Evolutionary conservation across 2,329 filamentous ascomycete species (phyloP).

Genomic region (Pezicula rhizophila): DNA sequence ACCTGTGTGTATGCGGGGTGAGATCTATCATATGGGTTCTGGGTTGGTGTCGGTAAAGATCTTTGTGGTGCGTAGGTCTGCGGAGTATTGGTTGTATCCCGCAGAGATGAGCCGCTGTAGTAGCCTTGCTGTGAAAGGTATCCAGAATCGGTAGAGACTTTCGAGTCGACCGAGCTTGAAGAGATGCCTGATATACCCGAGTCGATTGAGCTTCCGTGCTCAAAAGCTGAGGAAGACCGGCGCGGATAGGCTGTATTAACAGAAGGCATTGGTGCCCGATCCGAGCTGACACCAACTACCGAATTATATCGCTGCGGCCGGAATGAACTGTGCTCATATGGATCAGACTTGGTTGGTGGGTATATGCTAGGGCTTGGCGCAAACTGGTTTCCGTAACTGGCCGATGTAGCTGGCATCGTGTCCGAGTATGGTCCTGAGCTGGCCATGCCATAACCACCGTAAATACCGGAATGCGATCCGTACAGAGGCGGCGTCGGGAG

Average conservation of each 20-base stretch:
- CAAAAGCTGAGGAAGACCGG: constrained; percentile 16
- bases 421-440: constrained; percentile 15
- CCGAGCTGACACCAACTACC: constrained; percentile 16
- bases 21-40: constrained; percentile 15
- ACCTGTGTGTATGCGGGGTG: constrained; percentile 8
- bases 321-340: constrained; percentile 16
- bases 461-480: constrained; percentile 9
- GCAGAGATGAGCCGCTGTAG: constrained; percentile 1
- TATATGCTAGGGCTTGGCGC: constrained; percentile 17
- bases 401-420: constrained; percentile 10
- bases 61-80: constrained; percentile 17
- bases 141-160: constrained; percentile 21
- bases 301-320: constrained; percentile 20
- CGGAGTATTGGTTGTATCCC: constrained; percentile 13
- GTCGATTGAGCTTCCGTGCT: constrained; percentile 17
- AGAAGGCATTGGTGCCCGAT: constrained; percentile 15
- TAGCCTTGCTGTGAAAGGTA: constrained; percentile 22
- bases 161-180: constrained; percentile 18
- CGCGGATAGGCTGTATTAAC: constrained; percentile 15
- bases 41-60: constrained; percentile 19
- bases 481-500: constrained; percentile 22
- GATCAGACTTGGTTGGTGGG: constrained; percentile 16
- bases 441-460: constrained; percentile 16
- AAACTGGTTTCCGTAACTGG: constrained; percentile 15
- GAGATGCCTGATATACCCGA: constrained; percentile 19